Evolutionary conservation across 1,139 yeast genomes (phyloP), one percentile per base, ranked within the genome.

Genomic region (Magnusiomyces clavatus): DNA sequence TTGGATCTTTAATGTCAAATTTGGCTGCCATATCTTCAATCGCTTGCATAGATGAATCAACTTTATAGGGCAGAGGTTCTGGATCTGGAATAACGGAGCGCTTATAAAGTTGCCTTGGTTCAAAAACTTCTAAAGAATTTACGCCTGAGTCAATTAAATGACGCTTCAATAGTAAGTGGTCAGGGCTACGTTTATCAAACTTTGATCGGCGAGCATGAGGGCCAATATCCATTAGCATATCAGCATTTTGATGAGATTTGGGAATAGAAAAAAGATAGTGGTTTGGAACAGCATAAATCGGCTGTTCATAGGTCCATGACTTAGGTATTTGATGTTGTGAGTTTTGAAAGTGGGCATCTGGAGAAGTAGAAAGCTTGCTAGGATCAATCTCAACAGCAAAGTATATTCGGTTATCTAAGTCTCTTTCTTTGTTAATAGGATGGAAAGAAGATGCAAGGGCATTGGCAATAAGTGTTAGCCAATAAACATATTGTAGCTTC

Each of bases 1-100:
- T 70, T 0, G 98, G 98, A 68, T 92, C 99, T 20, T 76, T 65
- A 51, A 92, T 92, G 11, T 68, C 71, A 53, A 89, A 76, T 54
- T 75, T 17, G 10, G 17, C 38, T 6, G 76, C 56, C 14, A 66
- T 56, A 5, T 61, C 58, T 2, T 56, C 51, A 10, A 65, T 51
- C 13, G 55, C 50, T 20, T 54, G 50, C 19, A 58, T 37, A 5
- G 61, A 54, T 11, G 66, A 60, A 48, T 63, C 65, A 3, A 54
- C 53, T 3, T 52, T 51, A 34, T 44, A 31, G 10, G 48, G 52
- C 11, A 47, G 34, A 47, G 52, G 50, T 39, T 14, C 43, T 39
- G 31, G 31, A 5, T 24, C 42, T 2, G 48, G 48, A 20, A 46
- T 19, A 17, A 46, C 35, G 14, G 36, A 34, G 24, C 48, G 17